Evolutionary conservation across 129 eudicot species (phyloP).

Genomic region (Scalesia atractyloides): DNA sequence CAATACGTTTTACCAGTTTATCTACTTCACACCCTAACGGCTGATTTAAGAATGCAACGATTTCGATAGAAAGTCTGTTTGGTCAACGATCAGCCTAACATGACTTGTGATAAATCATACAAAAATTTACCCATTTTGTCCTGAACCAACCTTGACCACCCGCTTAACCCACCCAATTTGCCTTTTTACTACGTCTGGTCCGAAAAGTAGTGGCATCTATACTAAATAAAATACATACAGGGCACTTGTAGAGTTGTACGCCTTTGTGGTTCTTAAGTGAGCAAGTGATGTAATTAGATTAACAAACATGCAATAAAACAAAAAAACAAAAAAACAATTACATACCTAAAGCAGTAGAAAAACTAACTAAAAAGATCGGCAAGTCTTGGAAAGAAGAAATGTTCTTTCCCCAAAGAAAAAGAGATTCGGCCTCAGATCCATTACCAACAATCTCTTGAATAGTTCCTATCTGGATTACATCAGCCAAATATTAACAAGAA

Average conservation of each 20-base stretch:
- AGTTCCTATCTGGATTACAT: conserved; percentile 58
- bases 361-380: conserved; percentile 62
- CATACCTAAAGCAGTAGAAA: conserved; percentile 73
- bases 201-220: neutral
- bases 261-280: neutral
- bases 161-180: too few relatives aligned
- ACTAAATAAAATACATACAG: conserved; percentile 13
- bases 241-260: conserved; percentile 11
- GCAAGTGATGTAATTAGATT: neutral
- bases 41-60: neutral
- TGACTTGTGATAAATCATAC: neutral
- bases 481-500: conserved; percentile 14
- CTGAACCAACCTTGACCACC: too few relatives aligned
- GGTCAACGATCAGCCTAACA: neutral
- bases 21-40: neutral
- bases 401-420: conserved; percentile 69
- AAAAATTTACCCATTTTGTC: neutral
- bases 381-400: conserved; percentile 58
- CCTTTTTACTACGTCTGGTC: neutral
- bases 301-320: neutral
- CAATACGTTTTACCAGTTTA: too few relatives aligned
- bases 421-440: conserved; percentile 81
- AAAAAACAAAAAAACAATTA: neutral
- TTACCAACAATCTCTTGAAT: conserved; percentile 87
- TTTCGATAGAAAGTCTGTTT: neutral